Evolutionary conservation across 2,329 filamentous ascomycete species (phyloP).

Genomic region (Penicillium sp.): DNA sequence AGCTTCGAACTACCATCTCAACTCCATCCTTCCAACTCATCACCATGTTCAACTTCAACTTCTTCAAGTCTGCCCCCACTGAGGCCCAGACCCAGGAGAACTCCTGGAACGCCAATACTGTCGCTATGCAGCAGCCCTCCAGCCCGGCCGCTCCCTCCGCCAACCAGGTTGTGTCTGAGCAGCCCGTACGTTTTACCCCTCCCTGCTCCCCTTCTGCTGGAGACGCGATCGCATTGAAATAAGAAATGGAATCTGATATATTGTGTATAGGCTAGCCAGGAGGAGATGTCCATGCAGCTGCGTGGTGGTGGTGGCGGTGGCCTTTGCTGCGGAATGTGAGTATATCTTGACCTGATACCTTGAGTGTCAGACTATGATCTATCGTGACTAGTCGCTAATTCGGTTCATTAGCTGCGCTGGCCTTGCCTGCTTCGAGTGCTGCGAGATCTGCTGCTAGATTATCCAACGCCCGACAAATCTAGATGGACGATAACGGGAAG

Average conservation of each 20-base stretch:
- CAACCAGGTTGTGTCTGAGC: constrained; percentile 37
- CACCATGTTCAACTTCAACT: constrained; percentile 41
- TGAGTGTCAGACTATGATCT: neutral
- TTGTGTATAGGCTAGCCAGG: constrained; percentile 28
- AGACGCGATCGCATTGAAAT: neutral
- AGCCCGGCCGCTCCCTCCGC: constrained; percentile 38
- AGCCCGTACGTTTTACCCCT: constrained; percentile 35
- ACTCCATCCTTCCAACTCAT: neutral
- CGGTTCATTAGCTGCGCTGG: constrained; percentile 38
- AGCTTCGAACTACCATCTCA: neutral
- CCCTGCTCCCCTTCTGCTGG: neutral
- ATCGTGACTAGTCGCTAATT: constrained; percentile 13
- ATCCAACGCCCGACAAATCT: neutral
- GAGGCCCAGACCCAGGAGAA: constrained; percentile 30
- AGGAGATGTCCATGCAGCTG: constrained; percentile 41
- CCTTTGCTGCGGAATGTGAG: constrained; percentile 45
- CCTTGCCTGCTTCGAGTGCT: constrained; percentile 43
- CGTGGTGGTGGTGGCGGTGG: constrained; percentile 42
- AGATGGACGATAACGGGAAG: neutral
- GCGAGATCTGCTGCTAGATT: constrained; percentile 43
- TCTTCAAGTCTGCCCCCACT: constrained; percentile 41
- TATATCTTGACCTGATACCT: neutral
- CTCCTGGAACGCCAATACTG: constrained; percentile 40
- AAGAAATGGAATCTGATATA: constrained; percentile 14
- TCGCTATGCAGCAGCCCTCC: constrained; percentile 42